Percentiles rank a stretch among this genome's conserved stretches.
phyloP scores from a whole-genome alignment of 2,329 filamentous ascomycete genomes.

The Hypoxylon sp. region DNA sequence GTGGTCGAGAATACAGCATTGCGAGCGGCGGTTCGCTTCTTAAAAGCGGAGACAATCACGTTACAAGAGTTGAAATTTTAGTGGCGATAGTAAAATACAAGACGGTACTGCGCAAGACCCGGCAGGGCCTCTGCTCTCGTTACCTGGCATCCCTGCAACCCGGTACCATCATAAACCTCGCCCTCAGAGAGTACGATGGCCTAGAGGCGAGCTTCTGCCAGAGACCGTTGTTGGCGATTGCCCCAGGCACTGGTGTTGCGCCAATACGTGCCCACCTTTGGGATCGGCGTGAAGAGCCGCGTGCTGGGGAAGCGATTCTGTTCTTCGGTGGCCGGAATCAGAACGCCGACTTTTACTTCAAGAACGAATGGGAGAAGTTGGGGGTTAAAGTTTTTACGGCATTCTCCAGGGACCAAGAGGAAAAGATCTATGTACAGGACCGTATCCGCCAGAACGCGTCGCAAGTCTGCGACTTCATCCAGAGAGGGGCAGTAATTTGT shows the following conservation, averaged over 20 bases:
- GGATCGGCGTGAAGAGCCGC: constrained; percentile 68
- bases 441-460: constrained; percentile 62
- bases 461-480: constrained; percentile 57
- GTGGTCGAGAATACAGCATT: constrained; percentile 95
- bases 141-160: constrained; percentile 79
- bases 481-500: constrained; percentile 62
- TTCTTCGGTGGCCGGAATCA: constrained; percentile 89
- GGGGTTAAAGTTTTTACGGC: constrained; percentile 71
- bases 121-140: constrained; percentile 90
- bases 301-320: constrained; percentile 62
- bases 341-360: constrained; percentile 84
- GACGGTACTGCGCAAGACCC: constrained; percentile 85
- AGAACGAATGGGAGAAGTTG: constrained; percentile 77
- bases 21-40: constrained; percentile 75
- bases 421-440: constrained; percentile 71
- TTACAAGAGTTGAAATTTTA: constrained; percentile 76
- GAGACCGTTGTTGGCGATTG: constrained; percentile 80
- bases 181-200: constrained; percentile 60
- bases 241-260: constrained; percentile 88
- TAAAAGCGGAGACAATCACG: constrained; percentile 39
- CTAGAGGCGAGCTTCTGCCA: constrained; percentile 25
- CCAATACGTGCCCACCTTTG: constrained; percentile 86
- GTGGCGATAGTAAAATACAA: constrained; percentile 92
- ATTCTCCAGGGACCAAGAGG: constrained; percentile 77
- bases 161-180: constrained; percentile 71